Conservation (phyloP, 331 rosid species). For the Quercus phellos region DNA sequence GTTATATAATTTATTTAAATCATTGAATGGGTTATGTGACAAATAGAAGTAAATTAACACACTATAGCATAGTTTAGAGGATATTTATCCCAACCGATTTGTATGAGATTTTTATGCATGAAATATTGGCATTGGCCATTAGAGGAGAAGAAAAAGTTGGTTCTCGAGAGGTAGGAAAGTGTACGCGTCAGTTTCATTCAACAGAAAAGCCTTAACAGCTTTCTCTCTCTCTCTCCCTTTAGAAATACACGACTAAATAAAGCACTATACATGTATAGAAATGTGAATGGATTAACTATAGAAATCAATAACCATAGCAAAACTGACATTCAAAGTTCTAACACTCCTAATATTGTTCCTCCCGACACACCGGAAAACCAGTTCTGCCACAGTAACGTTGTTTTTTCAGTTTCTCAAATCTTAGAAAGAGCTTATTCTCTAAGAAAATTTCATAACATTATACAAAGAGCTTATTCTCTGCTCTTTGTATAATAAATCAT, state of each 20-base stretch:
- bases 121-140: too few species aligned
- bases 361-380: neutral
- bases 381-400: neutral
- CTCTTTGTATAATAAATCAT: neutral
- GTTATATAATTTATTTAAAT: too few species aligned
- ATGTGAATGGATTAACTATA: neutral
- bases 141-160: too few species aligned
- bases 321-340: neutral
- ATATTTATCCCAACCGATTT: too few species aligned
- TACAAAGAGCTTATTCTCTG: neutral
- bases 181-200: constrained; percentile 5
- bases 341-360: neutral
- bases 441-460: neutral
- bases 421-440: neutral
- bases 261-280: neutral
- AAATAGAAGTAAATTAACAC: too few species aligned
- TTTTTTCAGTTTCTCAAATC: neutral
- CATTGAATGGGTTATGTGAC: too few species aligned
- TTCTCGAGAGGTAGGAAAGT: neutral
- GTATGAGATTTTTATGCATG: too few species aligned
- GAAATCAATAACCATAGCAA: neutral
- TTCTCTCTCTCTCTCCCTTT: neutral
- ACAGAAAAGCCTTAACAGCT: neutral
- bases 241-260: constrained; percentile 3
- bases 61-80: too few species aligned